Evolutionary conservation across 345 rosid species (phyloP), one percentile per base, ranked within the genome.

Genomic region (Arabis alpina): DNA sequence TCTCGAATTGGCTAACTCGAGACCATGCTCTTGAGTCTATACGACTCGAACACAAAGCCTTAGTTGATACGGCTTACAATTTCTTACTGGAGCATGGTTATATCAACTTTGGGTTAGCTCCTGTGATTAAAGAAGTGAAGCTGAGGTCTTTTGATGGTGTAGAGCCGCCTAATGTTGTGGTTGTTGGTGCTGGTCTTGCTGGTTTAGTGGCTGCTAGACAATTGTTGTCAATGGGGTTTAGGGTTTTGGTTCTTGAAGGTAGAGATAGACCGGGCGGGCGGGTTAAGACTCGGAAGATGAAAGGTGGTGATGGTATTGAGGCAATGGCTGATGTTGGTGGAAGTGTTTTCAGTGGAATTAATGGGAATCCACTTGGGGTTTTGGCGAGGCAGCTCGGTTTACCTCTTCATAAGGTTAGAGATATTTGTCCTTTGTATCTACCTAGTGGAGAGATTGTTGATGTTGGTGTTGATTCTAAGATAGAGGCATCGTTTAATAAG

Each of bases 341-440:
- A 36, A 89, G 99, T 37, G 98, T 94, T n/a, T 80, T 92, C 57
- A 94, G 97, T 0, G 99, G 98, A 54, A 90, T 94, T 13, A 92
- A 94, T 73, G 98, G 98, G 40, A 94, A 91, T 16, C 97, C 97
- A 0, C 86, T 89, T 0, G 99, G 99, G 3, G 99, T 94, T 72
- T 83, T 94, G 50, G 99, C 97, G 10, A 77, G 93, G 82, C 98
- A 94, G 54, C 71, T 92, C 25, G 91, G 83, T 13, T 77, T 94
- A 55, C 99, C 98, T 16, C 93, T 94, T 41, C 99, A 92, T 79
- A 94, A 92, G 88, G 97, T 94, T 50, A 86, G 98, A 76, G 98
- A 94, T 79, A 82, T 83, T 49, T 94, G 98, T 28, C 99, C 98
- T 32, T 79, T 91, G 85, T 89, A 94, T 83, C 80, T 94, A 4